Evolutionary conservation across 441 rosid species (phyloP).

Genomic region (Melastoma candidum): DNA sequence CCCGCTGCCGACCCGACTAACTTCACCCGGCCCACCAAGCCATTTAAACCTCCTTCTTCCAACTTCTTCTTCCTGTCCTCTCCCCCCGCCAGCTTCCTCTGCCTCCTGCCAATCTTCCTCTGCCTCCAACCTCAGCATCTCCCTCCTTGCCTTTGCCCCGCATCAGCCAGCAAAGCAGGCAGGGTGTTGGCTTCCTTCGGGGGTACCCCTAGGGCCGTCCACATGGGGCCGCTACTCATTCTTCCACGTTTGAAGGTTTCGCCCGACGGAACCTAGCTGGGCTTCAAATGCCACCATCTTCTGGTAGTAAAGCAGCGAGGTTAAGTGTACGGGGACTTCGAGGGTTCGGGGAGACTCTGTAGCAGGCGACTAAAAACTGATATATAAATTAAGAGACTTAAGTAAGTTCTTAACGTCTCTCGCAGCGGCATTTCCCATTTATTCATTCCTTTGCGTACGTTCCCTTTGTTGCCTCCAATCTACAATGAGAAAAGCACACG

Average conservation of each 20-base stretch:
- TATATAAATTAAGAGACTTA: not conserved
- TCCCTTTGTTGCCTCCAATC: slow-evolving; percentile 79
- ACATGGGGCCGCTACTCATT: slow-evolving; percentile 89
- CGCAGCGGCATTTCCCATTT: slow-evolving; percentile 79
- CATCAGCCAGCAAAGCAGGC: slow-evolving; percentile 40
- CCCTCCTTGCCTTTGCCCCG: too few species aligned
- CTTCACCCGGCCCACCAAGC: too few species aligned
- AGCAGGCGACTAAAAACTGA: too few species aligned
- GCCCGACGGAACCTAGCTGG: slow-evolving; percentile 51
- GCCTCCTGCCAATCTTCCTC: too few species aligned
- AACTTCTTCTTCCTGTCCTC: too few species aligned
- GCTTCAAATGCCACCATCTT: slow-evolving; percentile 77
- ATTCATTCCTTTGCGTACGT: slow-evolving; percentile 65
- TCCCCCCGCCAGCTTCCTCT: too few species aligned
- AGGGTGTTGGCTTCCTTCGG: slow-evolving; percentile 71
- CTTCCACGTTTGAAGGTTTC: slow-evolving; percentile 43
- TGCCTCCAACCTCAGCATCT: too few species aligned
- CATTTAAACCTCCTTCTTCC: too few species aligned
- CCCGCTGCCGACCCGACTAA: too few species aligned
- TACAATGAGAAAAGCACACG: slow-evolving; percentile 17
- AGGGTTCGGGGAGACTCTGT: too few species aligned
- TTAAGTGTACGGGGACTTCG: too few species aligned
- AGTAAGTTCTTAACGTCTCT: slow-evolving; percentile 27
- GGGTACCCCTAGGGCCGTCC: slow-evolving; percentile 65
- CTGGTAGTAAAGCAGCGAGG: slow-evolving; percentile 53